Base-by-base conservation (phyloP, 495 filamentous ascomycete genomes). In the Apodospora peruviana region DNA sequence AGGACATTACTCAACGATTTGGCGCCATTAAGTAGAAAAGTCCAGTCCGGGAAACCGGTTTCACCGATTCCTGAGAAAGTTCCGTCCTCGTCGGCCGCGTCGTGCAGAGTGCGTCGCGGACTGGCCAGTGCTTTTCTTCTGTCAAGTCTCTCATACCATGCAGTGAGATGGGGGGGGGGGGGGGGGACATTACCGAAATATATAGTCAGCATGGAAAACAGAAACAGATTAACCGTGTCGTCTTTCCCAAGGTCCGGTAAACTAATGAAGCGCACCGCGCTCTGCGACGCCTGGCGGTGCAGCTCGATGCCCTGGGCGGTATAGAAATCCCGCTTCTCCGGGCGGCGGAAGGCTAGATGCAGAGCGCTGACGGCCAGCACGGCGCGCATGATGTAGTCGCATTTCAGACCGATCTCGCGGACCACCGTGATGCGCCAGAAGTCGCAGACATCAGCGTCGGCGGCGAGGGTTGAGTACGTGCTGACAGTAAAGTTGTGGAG, bases 311-410 rank as follows among this genome's bases (percentile, higher is more conserved):
- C 77, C 5, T 71, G 68, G 20, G 75, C 68, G n/a, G 74, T 65
- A 51, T 81, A 82, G 3, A 53, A 59, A 8, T 71, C 67, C 8
- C 61, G 66, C 49, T 53, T 66, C 25, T 51, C 68, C 35, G 53
- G 65, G 46, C 46, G 68, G 53, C 44, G 69, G 45, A 56, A 72
- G 50, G 79, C 78, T 0, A 79, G 66, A 51, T 83, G 80, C 22
- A 82, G 60, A 5, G 77, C 71, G 3, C 73, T 74, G 16, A 81
- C 48, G 11, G 75, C 73, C 25, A 83, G 62, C 10, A 83, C 69
- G 32, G 77, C 70, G 32, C 73, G 70, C 70, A 82, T 75, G 19
- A 82, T 65, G 53, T 78, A 81, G 45, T 75, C 70, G 52, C 76
- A 69, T 19, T 56, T 44, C 1, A 81, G 60, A 2, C 73, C 80